Base-by-base conservation (phyloP, 768 basidiomycete species). In the Suillus fuscotomentosus region DNA sequence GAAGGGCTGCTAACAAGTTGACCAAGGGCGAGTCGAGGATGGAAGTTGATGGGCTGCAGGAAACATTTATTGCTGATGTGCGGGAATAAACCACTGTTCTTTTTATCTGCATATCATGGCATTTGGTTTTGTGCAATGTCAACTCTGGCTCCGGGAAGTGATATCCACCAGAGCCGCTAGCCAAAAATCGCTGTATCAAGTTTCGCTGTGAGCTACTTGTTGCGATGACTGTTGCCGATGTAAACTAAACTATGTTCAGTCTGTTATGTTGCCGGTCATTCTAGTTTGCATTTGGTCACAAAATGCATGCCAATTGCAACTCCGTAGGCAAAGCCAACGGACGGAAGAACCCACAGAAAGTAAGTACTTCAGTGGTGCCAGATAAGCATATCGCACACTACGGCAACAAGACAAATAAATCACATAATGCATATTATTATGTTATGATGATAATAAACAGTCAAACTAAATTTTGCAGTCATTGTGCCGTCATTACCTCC, bases 1-100 rank as follows among this genome's bases (percentile, higher is more conserved):
- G 86, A 69, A 86, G 85, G 72, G 82, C 83, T 5, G 82, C 80
- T 47, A 79, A 79, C 42, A 75, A 76, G 60, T 47, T 63, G 14
- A 54, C 43, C 43, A 63, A 62, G 4, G 61, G 45, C 48, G 55
- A 50, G 4, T 60, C 14, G 17, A 69, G 72, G 6, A 78, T 81
- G 80, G 76, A 77, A 39, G 69, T 79, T 34, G 73, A 66, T 43
- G 69, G 66, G 8, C 56, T 68, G 50, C 60, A 45, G 54, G 63
- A 60, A 17, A 70, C 68, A 3, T 69, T 73, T 56, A 64, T 61
- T 60, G 56, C 65, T 65, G 57, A 51, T 36, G 57, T 60, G 48
- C 56, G 43, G 27, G 59, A 22, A 14, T 53, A 9, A 63, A 24
- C 8, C 24, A 3, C 11, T 15, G 55, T 10, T 36, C 8, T 34